Evolutionary conservation across 2,329 filamentous ascomycete species (phyloP).

Genomic region (Alternaria sp.): DNA sequence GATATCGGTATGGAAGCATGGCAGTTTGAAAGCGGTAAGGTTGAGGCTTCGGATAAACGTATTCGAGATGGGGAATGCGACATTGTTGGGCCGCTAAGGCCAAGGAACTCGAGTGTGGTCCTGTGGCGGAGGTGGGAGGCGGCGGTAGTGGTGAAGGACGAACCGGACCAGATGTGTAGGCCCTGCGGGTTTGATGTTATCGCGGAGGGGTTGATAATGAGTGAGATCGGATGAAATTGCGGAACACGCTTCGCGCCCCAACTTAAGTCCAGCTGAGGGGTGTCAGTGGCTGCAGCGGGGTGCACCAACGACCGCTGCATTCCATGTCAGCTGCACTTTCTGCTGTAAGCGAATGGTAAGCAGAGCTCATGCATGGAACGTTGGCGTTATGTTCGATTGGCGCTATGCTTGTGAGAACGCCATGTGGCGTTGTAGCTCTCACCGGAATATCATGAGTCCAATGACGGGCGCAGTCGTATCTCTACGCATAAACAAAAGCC

Average conservation of each 20-base stretch:
- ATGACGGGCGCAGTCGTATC: background rate
- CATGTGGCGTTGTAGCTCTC: background rate
- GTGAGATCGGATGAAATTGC: background rate
- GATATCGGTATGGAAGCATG: background rate
- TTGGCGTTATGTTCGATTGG: background rate
- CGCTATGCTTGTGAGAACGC: background rate
- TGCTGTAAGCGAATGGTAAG: background rate
- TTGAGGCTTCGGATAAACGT: background rate
- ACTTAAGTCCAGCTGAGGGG: background rate
- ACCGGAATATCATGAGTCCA: background rate
- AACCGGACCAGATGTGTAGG: background rate
- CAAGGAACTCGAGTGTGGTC: fast-evolving
- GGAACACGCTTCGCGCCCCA: background rate
- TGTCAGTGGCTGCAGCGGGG: background rate
- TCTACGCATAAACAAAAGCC: background rate
- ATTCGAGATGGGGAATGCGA: background rate
- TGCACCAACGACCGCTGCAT: background rate
- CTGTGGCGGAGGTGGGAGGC: background rate
- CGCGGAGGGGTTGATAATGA: background rate
- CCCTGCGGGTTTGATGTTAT: background rate
- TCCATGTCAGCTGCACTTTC: background rate
- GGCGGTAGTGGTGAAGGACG: background rate
- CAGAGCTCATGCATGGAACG: background rate
- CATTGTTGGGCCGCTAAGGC: background rate
- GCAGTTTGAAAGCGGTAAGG: fast-evolving